phyloP scores from a whole-genome alignment of 108 stramenopile genomes.

The Cylindrotheca closterium region DNA sequence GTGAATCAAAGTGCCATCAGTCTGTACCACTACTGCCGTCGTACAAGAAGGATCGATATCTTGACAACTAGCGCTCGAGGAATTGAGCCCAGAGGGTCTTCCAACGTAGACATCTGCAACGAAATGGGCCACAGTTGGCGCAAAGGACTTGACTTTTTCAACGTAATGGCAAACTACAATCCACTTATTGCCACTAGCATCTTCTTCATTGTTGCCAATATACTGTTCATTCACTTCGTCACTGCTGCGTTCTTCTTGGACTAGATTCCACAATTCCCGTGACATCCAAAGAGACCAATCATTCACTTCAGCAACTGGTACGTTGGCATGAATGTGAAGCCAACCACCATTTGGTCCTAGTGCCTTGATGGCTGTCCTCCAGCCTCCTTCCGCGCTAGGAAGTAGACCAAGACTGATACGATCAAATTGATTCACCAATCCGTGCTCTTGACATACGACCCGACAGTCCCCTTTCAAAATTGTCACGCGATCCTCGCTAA shows the following conservation, averaged over 20 bases:
- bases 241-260: conserved; percentile 1
- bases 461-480: conserved; percentile 86
- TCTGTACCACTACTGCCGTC: conserved; percentile 29
- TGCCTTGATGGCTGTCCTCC: conserved; percentile 78
- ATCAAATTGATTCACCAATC: conserved; percentile 54
- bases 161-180: conserved; percentile 65
- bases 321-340: conserved; percentile 95
- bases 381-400: conserved; percentile 90
- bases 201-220: too few relatives aligned
- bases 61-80: background rate
- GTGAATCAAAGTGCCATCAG: conserved; percentile 19
- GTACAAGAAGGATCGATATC: background rate
- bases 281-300: conserved; percentile 77
- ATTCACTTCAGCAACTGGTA: conserved; percentile 51
- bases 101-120: conserved; percentile 89
- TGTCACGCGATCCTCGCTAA: conserved; percentile 50
- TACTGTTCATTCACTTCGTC: background rate
- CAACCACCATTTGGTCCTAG: conserved; percentile 51
- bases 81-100: background rate
- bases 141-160: conserved; percentile 92
- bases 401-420: conserved; percentile 92
- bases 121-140: conserved; percentile 80
- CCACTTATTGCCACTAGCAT: too few relatives aligned
- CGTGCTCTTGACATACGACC: conserved; percentile 21
- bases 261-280: conserved; percentile 27